Base-by-base conservation (phyloP, 495 filamentous ascomycete genomes). In the Aspergillus campestris region DNA sequence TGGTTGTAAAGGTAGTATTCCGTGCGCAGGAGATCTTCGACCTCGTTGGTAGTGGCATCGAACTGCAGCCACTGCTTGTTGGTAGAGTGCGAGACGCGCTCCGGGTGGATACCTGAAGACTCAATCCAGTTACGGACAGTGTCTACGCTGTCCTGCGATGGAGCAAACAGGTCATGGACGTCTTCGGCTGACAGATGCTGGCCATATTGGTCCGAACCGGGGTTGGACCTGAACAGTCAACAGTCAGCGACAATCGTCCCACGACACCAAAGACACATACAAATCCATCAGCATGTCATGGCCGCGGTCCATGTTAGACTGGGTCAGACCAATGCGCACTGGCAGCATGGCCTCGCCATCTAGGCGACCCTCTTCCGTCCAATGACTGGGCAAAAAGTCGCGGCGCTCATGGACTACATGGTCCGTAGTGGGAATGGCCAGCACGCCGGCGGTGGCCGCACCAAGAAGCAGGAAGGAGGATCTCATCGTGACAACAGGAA, bases 1-100 rank as follows among this genome's bases (percentile, higher is more conserved):
- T 83, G 75, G 45, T 74, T 61, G 55, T 81, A 80, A 34, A 75
- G 46, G 47, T 77, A 73, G 51, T 82, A 84, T 46, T 80, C 64
- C 3, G 81, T 76, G 45, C 72, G 62, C 40, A 84, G 71, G 1
- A 84, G 66, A 7, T 53, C 57, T 49, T 84, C 80, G 0, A 70
- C 70, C 48, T 83, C 78, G 28, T 65, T 55, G 5, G 72, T 70
- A 15, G 77, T 72, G 10, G 73, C 74, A 48, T 80, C 67, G 46
- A 82, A 78, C 6, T 70, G 64, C 27, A 83, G 56, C 78, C 79
- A 82, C 36, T 69, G 73, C 40, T 71, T 66, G 24, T 72, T 74
- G 29, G 67, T 59, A 0, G 75, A 76, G 37, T 69, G 71, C 5
- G 62, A 62, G 40, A 81, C 55, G 7, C 74, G 68, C 6, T 63